These are phyloP conservation scores for Filobasidium wieringae DNA, from an alignment of 768 basidiomycete species.

Conservation along the genomic window DNA sequence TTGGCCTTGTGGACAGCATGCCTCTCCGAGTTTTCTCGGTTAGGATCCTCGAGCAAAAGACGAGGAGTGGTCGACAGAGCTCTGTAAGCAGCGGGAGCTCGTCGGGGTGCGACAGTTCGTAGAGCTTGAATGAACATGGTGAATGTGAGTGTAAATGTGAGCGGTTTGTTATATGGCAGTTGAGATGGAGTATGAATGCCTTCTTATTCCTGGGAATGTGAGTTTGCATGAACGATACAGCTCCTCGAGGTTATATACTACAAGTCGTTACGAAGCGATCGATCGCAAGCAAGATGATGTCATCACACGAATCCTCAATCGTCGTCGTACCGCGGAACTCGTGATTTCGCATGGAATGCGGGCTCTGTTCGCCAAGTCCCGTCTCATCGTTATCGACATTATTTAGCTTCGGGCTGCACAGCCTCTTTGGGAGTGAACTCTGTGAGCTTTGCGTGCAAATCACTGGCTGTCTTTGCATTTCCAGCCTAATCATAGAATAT, in stretches of 20 bases:
- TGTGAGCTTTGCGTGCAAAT: not conserved
- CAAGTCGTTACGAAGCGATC: no score
- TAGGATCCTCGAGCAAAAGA: not conserved
- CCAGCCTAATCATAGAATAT: not conserved
- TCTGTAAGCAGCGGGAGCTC: not conserved
- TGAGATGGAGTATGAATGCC: no score
- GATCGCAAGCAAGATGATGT: not conserved
- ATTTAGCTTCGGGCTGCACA: no score
- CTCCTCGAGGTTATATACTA: no score
- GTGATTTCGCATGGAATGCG: no score
- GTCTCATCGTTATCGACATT: not conserved
- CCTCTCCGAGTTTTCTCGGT: constrained; percentile 20
- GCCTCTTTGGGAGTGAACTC: not conserved
- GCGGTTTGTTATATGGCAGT: not conserved
- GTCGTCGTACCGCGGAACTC: not conserved
- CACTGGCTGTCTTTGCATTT: not conserved
- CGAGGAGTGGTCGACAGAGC: not conserved
- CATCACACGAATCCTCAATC: not conserved
- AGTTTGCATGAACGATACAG: no score
- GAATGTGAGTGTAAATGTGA: not conserved
- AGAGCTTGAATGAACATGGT: constrained; percentile 9
- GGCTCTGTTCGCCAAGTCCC: not conserved
- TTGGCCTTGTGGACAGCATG: constrained; percentile 27
- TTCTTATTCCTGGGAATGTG: no score
- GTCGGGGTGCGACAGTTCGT: constrained; percentile 1